phyloP scores from a whole-genome alignment of 768 basidiomycete genomes.

The Panellus pusillus region DNA sequence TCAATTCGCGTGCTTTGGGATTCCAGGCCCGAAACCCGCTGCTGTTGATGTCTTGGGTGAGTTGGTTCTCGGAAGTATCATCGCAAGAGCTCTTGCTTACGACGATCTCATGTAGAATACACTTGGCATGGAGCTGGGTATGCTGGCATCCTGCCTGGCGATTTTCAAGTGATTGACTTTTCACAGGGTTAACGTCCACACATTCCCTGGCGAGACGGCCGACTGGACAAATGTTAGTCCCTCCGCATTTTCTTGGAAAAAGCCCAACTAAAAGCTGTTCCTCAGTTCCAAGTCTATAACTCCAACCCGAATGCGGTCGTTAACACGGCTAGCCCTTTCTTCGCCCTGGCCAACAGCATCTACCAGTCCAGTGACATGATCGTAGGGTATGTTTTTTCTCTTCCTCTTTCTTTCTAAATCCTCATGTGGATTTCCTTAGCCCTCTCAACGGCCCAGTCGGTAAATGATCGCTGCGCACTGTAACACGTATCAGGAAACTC shows the following conservation, averaged over 20 bases:
- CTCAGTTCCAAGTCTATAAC: conserved; percentile 11
- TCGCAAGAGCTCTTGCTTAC: not conserved
- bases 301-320: conserved; percentile 1
- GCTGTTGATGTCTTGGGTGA: not conserved
- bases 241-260: not conserved
- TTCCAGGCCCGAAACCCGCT: not conserved
- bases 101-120: conserved; percentile 2
- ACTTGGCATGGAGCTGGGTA: conserved; percentile 6
- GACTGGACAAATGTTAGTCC: conserved; percentile 2
- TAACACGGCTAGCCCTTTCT: not conserved
- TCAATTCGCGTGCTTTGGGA: conserved; percentile 11
- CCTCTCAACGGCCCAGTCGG: conserved; percentile 6
- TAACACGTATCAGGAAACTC: not conserved
- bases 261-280: not conserved
- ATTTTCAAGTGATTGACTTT: too few relatives aligned
- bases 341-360: not conserved
- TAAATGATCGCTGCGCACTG: not conserved
- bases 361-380: conserved; percentile 6
- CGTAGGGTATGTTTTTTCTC: not conserved
- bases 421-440: not conserved
- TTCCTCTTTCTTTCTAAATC: not conserved
- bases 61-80: not conserved
- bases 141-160: not conserved
- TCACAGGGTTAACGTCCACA: not conserved
- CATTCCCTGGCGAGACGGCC: conserved; percentile 3